Evolutionary conservation across 1,284 basidiomycete species (phyloP), one percentile per base, ranked within the genome.

Genomic region (Volvariella volvacea): DNA sequence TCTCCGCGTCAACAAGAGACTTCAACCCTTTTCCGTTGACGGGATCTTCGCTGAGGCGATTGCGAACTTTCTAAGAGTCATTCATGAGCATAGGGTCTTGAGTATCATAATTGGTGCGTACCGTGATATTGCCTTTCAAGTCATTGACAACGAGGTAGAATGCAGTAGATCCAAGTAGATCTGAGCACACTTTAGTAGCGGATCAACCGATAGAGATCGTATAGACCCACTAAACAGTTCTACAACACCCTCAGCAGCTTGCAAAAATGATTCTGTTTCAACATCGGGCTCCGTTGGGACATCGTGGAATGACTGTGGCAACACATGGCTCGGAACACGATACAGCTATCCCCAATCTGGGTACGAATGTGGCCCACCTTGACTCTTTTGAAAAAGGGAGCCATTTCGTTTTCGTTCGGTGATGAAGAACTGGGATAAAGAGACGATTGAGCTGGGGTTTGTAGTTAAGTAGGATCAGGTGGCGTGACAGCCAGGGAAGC

Each of bases 41-140:
- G 2, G 84, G 83, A 33, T 74, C 67, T 2, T 82, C 76, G 32
- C 84, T 71, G 61, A 90, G 88, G 39, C 92, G 83, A 12, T 80
- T 74, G 49, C 85, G 80, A 47, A 97, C 83, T 92, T 96, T 96
- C 93, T 95, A 45, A 39, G 42, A 20, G n/a, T n/a, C 17, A n/a
- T 20, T 43, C 25, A 42, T 47, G 36, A 48, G 40, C 36, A 39
- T n/a, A 20, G 8, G 1, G 10, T 39, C 31, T 40, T 41, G 45
- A 31, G 28, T 21, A 22, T n/a, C 16, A 36, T n/a, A n/a, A n/a
- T n/a, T n/a, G 20, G 31, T 44, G 41, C 83, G 59, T 56, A 94
- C 92, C 45, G 73, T 71, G 63, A 99, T 96, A 69, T 99, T 99
- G 20, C 92, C 91, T 48, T 80, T 88, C 55, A 99, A 64, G 68